Conservation (phyloP, 2,329 filamentous ascomycete species). For the Apiospora malaysiana region DNA sequence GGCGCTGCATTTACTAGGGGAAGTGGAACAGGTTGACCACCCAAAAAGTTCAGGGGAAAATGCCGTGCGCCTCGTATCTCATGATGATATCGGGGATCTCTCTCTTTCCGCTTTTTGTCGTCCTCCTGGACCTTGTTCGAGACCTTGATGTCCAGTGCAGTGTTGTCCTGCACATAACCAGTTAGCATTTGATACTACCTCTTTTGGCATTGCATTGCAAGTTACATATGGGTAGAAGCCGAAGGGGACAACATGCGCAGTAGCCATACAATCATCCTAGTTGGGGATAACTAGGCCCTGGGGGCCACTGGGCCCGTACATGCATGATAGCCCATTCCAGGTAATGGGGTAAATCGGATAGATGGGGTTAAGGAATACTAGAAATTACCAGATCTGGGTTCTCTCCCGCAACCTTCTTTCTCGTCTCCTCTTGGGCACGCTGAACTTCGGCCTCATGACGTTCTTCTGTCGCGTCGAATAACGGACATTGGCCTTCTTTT, state of each 20-base stretch:
- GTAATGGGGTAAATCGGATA: not conserved
- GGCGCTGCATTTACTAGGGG: not conserved
- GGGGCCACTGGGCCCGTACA: constrained; percentile 3
- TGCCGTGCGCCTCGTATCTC: not conserved
- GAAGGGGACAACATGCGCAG: not conserved
- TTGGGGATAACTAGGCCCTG: not conserved
- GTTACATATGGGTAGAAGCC: not conserved
- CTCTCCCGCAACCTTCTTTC: constrained; percentile 59
- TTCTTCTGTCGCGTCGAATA: constrained; percentile 68
- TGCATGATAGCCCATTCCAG: not conserved
- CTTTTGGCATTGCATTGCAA: not conserved
- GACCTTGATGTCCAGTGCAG: constrained; percentile 6
- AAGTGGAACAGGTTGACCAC: not conserved
- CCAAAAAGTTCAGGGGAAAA: not conserved
- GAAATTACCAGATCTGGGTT: constrained; percentile 62
- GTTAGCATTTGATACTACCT: not conserved
- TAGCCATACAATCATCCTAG: not conserved
- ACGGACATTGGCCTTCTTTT: constrained; percentile 63
- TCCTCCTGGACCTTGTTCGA: constrained; percentile 15
- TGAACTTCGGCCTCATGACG: constrained; percentile 69
- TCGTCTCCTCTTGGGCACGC: constrained; percentile 63
- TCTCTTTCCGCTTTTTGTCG: constrained; percentile 14
- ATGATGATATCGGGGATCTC: not conserved
- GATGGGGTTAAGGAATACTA: constrained; percentile 21
- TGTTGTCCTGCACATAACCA: not conserved